Conservation (phyloP, 2,329 filamentous ascomycete genomes). For the Alternaria burnsii region DNA sequence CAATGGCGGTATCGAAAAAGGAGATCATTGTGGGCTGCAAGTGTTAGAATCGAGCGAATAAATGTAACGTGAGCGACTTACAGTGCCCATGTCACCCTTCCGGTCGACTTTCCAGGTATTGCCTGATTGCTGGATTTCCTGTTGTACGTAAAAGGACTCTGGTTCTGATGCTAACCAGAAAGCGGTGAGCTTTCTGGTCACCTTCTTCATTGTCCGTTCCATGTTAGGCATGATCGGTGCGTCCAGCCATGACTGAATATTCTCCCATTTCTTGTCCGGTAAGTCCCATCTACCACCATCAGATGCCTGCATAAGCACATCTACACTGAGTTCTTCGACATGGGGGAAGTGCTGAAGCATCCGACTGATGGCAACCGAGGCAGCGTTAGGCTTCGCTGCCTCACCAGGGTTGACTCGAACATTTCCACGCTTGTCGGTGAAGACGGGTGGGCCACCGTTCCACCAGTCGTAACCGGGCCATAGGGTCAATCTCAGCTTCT, state of each 20-base stretch:
- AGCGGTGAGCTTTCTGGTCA: constrained; percentile 28
- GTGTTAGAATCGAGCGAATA: not conserved
- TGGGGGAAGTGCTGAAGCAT: constrained; percentile 34
- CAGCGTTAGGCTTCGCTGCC: constrained; percentile 23
- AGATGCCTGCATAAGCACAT: constrained; percentile 31
- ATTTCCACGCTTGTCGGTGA: constrained; percentile 10
- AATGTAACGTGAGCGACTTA: constrained; percentile 9
- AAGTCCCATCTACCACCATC: constrained; percentile 39
- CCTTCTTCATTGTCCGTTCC: constrained; percentile 21
- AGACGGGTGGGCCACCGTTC: constrained; percentile 21
- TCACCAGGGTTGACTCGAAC: constrained; percentile 10
- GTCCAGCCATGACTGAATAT: constrained; percentile 39
- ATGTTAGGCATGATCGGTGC: constrained; percentile 18
- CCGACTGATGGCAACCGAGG: constrained; percentile 30
- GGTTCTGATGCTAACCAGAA: constrained; percentile 16
- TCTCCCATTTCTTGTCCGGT: constrained; percentile 36
- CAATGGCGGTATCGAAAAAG: not conserved
- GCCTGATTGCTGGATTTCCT: constrained; percentile 26
- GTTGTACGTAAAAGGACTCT: constrained; percentile 33
- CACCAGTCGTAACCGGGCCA: constrained; percentile 43
- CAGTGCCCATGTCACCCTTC: constrained; percentile 27
- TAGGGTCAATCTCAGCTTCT: constrained; percentile 33
- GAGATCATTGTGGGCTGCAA: constrained; percentile 13
- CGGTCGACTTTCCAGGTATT: constrained; percentile 26
- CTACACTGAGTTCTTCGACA: constrained; percentile 36